Evolutionary conservation across 495 filamentous ascomycete species (phyloP).

Genomic region (Xylaria intraflava): DNA sequence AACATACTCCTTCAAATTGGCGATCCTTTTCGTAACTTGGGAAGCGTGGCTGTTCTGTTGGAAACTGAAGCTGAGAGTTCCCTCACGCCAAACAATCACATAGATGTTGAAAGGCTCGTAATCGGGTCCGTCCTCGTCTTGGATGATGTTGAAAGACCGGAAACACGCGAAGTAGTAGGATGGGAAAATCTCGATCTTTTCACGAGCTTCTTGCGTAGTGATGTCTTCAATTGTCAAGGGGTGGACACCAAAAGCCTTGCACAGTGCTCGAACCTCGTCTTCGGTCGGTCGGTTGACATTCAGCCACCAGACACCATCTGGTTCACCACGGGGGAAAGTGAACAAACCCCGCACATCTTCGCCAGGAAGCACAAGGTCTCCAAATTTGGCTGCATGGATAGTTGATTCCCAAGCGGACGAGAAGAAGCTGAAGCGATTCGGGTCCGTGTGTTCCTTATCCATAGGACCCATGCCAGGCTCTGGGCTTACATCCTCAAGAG

Average conservation of each 20-base stretch:
- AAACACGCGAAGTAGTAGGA: slow-evolving; percentile 98
- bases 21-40: slow-evolving; percentile 86
- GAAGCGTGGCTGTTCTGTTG: slow-evolving; percentile 72
- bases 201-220: slow-evolving; percentile 82
- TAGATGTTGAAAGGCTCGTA: slow-evolving; percentile 93
- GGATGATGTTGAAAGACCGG: slow-evolving; percentile 68
- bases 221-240: slow-evolving; percentile 94
- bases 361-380: slow-evolving; percentile 77
- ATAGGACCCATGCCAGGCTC: slow-evolving; percentile 4
- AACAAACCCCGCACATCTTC: slow-evolving; percentile 88
- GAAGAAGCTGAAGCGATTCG: slow-evolving; percentile 88
- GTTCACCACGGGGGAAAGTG: slow-evolving; percentile 58
- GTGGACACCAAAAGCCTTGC: slow-evolving; percentile 86
- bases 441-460: slow-evolving; percentile 39
- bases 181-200: slow-evolving; percentile 97
- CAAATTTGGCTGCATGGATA: slow-evolving; percentile 82
- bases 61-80: slow-evolving; percentile 90
- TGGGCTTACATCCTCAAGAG: slow-evolving; percentile 12
- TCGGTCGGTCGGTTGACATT: slow-evolving; percentile 87
- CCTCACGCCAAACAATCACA: slow-evolving; percentile 93
- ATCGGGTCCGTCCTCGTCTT: slow-evolving; percentile 69
- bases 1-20: slow-evolving; percentile 87
- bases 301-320: slow-evolving; percentile 87
- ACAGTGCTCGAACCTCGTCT: slow-evolving; percentile 81
- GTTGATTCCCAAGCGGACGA: slow-evolving; percentile 87